These are phyloP conservation scores for Backusella australiensis DNA, from an alignment of 192 early-diverging fungal species.

Conservation along the genomic window DNA sequence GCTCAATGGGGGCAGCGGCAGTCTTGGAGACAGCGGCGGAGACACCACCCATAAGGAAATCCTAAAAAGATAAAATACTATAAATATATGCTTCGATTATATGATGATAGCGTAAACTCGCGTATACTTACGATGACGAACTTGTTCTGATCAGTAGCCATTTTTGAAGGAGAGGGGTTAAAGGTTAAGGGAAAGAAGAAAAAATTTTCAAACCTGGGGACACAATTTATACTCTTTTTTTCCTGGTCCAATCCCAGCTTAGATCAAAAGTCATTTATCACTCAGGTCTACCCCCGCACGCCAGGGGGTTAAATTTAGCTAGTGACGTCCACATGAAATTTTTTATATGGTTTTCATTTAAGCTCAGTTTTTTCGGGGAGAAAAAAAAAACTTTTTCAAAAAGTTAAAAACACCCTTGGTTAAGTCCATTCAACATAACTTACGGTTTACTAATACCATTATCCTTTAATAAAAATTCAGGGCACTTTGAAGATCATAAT, in stretches of 20 bases:
- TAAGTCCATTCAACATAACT: not conserved
- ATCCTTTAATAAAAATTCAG: not conserved
- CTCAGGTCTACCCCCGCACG: slow-evolving; percentile 3
- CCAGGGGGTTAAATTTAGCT: not conserved
- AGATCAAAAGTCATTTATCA: not conserved
- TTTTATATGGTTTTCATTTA: not conserved
- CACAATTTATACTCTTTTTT: slow-evolving; percentile 3
- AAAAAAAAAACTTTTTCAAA: not conserved
- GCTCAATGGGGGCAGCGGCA: slow-evolving; percentile 94
- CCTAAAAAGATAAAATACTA: slow-evolving; percentile 30
- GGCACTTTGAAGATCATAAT: not conserved
- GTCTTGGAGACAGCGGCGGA: slow-evolving; percentile 99
- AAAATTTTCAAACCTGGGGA: slow-evolving; percentile 7
- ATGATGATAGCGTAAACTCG: not conserved
- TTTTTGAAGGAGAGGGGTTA: slow-evolving; percentile 21
- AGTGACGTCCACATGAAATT: slow-evolving; percentile 4
- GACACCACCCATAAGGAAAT: slow-evolving; percentile 89
- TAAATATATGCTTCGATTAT: not conserved
- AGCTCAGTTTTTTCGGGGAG: not conserved
- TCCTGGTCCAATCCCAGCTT: not conserved
- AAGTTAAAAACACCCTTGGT: not conserved
- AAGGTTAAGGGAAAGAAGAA: not conserved
- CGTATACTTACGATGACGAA: slow-evolving; percentile 35
- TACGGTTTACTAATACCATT: not conserved
- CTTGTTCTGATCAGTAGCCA: slow-evolving; percentile 30